These are phyloP conservation scores for Pichia sporocuriosa DNA, from an alignment of 805 yeast genomes.

Conservation along the genomic window DNA sequence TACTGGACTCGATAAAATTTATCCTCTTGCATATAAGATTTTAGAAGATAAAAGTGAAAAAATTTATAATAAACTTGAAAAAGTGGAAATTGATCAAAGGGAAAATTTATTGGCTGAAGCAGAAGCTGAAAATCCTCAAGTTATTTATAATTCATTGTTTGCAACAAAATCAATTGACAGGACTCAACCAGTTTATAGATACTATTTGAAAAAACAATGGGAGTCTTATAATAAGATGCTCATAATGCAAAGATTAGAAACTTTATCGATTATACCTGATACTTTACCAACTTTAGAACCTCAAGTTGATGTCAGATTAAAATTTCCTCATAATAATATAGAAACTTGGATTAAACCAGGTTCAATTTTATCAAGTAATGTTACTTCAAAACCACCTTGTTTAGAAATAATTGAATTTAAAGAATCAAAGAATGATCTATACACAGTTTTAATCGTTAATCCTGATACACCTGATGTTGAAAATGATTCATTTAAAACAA, in stretches of 20 bases:
- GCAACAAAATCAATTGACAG: slow-evolving; percentile 50
- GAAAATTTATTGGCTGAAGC: slow-evolving; percentile 45
- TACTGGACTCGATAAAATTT: slow-evolving; percentile 60
- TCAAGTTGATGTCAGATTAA: slow-evolving; percentile 61
- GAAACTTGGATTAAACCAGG: slow-evolving; percentile 80
- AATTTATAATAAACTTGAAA: slow-evolving; percentile 34
- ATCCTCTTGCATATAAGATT: slow-evolving; percentile 57
- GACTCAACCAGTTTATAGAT: slow-evolving; percentile 73
- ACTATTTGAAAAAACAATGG: slow-evolving; percentile 67
- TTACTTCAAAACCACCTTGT: slow-evolving; percentile 70
- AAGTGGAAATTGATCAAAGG: slow-evolving; percentile 26
- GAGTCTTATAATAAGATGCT: slow-evolving; percentile 61
- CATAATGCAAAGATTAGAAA: slow-evolving; percentile 88
- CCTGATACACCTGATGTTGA: slow-evolving; percentile 84
- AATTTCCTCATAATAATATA: slow-evolving; percentile 58
- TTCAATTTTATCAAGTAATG: slow-evolving; percentile 59
- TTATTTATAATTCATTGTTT: slow-evolving; percentile 55
- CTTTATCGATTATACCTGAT: slow-evolving; percentile 81
- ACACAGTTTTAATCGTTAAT: slow-evolving; percentile 76
- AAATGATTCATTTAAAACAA: slow-evolving; percentile 61
- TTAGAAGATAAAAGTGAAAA: slow-evolving; percentile 42
- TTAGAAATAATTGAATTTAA: slow-evolving; percentile 70
- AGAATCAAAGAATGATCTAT: slow-evolving; percentile 43
- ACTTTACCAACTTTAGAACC: slow-evolving; percentile 88
- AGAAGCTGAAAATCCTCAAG: slow-evolving; percentile 79